These are phyloP conservation scores for Tulasnella sp. DNA, from an alignment of 768 basidiomycete genomes.

Conservation along the genomic window DNA sequence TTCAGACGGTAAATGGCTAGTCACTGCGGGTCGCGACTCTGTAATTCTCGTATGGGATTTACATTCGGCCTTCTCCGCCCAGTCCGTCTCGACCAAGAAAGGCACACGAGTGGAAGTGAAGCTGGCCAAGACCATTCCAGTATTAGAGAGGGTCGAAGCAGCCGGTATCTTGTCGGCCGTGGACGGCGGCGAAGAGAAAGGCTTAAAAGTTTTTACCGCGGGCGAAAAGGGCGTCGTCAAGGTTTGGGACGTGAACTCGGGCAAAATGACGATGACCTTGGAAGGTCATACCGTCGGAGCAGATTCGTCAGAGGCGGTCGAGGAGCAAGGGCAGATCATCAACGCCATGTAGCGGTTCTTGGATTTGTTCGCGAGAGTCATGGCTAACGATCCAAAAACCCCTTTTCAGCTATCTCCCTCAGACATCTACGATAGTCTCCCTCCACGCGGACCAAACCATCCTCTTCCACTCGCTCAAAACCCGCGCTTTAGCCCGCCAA, in stretches of 20 bases:
- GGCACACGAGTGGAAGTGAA: slow-evolving; percentile 42
- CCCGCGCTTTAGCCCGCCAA: slow-evolving; percentile 64
- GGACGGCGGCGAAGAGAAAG: slow-evolving; percentile 40
- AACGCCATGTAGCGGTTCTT: slow-evolving; percentile 66
- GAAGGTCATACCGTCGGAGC: slow-evolving; percentile 44
- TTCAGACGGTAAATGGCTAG: slow-evolving; percentile 78
- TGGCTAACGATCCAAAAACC: slow-evolving; percentile 15
- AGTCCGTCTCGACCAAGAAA: slow-evolving; percentile 32
- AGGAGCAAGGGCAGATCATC: slow-evolving; percentile 80
- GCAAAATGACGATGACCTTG: slow-evolving; percentile 52
- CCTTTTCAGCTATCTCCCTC: slow-evolving; percentile 61
- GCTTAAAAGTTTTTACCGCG: slow-evolving; percentile 75
- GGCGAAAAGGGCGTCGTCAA: slow-evolving; percentile 85
- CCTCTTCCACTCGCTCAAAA: slow-evolving; percentile 77
- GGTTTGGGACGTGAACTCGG: slow-evolving; percentile 76
- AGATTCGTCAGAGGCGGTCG: slow-evolving; percentile 51
- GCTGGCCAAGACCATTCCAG: slow-evolving; percentile 73
- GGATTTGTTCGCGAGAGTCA: background rate
- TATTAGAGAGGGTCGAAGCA: slow-evolving; percentile 82
- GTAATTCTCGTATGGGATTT: slow-evolving; percentile 94
- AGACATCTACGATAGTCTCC: slow-evolving; percentile 64
- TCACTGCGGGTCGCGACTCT: slow-evolving; percentile 89
- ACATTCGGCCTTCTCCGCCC: slow-evolving; percentile 35
- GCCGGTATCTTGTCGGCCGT: slow-evolving; percentile 51
- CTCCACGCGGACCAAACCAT: slow-evolving; percentile 97